These are phyloP conservation scores for Corniculantispora saksenae DNA, from an alignment of 2,329 filamentous ascomycete genomes.

Conservation along the genomic window DNA sequence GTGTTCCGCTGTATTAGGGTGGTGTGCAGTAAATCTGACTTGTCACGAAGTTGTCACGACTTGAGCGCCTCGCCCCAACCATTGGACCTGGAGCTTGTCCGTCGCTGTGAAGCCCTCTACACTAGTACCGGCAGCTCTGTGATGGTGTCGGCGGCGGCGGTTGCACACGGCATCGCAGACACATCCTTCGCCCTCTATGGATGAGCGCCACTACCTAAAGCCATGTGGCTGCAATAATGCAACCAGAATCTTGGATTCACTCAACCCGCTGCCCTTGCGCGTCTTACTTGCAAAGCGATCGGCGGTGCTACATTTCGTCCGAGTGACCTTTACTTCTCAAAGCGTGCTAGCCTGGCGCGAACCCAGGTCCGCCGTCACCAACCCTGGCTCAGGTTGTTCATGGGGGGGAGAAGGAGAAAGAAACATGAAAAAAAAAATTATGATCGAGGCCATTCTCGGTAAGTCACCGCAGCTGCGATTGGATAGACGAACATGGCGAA, in stretches of 20 bases:
- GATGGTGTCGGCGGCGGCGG: neutral
- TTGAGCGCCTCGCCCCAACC: neutral
- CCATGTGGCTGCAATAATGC: conserved; percentile 7
- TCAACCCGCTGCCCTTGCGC: neutral
- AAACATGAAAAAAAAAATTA: neutral
- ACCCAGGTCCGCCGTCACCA: neutral
- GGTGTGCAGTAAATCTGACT: conserved; percentile 16
- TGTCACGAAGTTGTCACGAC: neutral
- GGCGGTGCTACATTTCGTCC: neutral
- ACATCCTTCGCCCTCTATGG: neutral
- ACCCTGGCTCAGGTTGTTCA: neutral
- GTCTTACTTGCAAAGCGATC: neutral
- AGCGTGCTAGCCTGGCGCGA: neutral
- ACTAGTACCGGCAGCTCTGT: neutral
- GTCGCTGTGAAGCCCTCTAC: no score
- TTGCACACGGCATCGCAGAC: neutral
- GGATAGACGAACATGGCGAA: neutral
- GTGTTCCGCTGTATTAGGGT: conserved; percentile 10
- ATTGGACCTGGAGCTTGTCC: neutral
- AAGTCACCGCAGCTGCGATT: conserved; percentile 2
- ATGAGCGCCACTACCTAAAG: neutral
- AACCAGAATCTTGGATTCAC: neutral
- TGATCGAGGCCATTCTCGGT: conserved; percentile 2
- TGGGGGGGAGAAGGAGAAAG: neutral
- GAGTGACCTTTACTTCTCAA: neutral